phyloP scores from a whole-genome alignment of 306 rosid species.

The Carpinus viminea region DNA sequence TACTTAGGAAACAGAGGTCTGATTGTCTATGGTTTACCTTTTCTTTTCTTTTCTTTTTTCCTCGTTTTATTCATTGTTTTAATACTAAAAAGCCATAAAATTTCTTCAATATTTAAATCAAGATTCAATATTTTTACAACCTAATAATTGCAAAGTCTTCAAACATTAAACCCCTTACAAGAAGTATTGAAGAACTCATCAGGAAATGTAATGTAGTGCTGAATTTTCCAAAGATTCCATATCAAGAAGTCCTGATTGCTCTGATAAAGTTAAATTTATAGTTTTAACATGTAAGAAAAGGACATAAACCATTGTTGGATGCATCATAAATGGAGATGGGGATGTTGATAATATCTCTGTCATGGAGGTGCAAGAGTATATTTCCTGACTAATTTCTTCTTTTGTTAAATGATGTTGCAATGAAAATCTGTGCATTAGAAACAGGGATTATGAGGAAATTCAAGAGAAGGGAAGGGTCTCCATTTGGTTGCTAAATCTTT shows the following conservation, averaged over 20 bases:
- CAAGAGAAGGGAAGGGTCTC: neutral
- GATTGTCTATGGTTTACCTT: too few species aligned
- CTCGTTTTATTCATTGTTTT: too few species aligned
- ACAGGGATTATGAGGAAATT: neutral
- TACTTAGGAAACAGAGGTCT: too few species aligned
- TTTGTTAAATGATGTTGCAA: neutral
- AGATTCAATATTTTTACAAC: too few species aligned
- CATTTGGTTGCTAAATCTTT: neutral
- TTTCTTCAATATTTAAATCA: too few species aligned
- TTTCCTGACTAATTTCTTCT: neutral
- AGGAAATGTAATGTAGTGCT: neutral
- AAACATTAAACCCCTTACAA: too few species aligned
- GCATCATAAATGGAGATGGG: neutral
- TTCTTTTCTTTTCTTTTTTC: too few species aligned
- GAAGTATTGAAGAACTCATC: neutral
- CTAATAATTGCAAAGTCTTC: too few species aligned
- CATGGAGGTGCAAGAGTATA: too few species aligned
- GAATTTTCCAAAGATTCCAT: neutral
- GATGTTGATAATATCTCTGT: too few species aligned
- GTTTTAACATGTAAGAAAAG: neutral
- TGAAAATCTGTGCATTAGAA: neutral
- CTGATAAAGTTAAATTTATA: neutral
- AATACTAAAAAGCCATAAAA: too few species aligned
- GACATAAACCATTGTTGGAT: neutral
- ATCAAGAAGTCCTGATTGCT: neutral